phyloP scores from a whole-genome alignment of 2,329 filamentous ascomycete genomes.

The Aspergillus ustus region DNA sequence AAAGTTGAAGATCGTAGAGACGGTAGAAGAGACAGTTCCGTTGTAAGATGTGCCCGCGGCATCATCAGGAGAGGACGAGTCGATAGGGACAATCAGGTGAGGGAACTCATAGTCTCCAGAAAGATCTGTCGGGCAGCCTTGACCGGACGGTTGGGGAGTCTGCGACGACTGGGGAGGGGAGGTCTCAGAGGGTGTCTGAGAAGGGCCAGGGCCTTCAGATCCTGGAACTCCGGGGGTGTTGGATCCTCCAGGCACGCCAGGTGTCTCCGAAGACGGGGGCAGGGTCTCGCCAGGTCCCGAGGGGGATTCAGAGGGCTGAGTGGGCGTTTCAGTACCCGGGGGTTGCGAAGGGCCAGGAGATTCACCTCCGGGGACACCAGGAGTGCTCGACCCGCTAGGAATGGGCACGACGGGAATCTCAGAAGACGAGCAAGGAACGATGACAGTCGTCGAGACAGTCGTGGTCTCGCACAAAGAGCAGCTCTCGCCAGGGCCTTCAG shows the following conservation, averaged over 20 bases:
- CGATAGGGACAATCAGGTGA: slow-evolving; percentile 66
- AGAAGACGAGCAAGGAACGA: slow-evolving; percentile 12
- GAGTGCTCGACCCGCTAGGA: slow-evolving; percentile 10
- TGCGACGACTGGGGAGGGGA: slow-evolving; percentile 1
- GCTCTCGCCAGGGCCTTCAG: not conserved
- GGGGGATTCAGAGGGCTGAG: slow-evolving; percentile 6
- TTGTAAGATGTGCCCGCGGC: slow-evolving; percentile 60
- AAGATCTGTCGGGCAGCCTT: slow-evolving; percentile 52
- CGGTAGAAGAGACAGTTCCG: slow-evolving; percentile 58
- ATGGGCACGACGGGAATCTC: slow-evolving; percentile 17
- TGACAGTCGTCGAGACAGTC: not conserved
- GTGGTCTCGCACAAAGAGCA: not conserved
- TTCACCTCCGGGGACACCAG: slow-evolving; percentile 13
- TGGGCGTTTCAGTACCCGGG: slow-evolving; percentile 1
- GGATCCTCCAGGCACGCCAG: not conserved
- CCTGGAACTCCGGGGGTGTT: not conserved
- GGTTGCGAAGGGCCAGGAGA: slow-evolving; percentile 13
- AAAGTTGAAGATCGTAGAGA: slow-evolving; percentile 71
- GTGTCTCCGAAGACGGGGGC: not conserved
- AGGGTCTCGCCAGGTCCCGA: not conserved
- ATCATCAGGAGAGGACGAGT: slow-evolving; percentile 57
- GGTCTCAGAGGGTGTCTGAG: not conserved
- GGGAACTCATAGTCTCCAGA: slow-evolving; percentile 59
- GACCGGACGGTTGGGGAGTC: slow-evolving; percentile 20
- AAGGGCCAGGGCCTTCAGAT: not conserved